Conservation (phyloP, 257 asterid genomes). For the Jasminum sambac region DNA sequence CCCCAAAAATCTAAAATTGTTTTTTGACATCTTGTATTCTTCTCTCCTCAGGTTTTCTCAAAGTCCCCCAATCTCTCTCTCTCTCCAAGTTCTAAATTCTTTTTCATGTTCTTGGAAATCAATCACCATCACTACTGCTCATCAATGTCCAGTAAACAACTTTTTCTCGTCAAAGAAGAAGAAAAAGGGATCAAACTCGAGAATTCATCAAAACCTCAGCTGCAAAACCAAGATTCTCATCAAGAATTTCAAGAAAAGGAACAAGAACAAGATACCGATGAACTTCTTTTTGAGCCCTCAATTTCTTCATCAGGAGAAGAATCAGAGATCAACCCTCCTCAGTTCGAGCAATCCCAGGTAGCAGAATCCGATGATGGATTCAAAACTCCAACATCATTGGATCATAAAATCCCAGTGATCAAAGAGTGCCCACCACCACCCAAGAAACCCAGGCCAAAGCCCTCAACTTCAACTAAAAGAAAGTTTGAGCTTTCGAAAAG, state of each 20-base stretch:
- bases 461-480: constrained; percentile 33
- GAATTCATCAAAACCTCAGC: not conserved
- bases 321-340: constrained; percentile 12
- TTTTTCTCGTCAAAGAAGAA: not conserved
- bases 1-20: not conserved
- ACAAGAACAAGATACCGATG: not conserved
- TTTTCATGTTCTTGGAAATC: constrained; percentile 43
- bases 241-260: constrained; percentile 16
- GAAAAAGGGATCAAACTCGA: not conserved
- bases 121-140: not conserved
- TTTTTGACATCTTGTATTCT: not conserved
- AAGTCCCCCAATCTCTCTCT: not conserved
- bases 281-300: not conserved
- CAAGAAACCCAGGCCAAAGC: constrained; percentile 32
- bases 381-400: constrained; percentile 62
- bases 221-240: constrained; percentile 5
- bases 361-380: constrained; percentile 52
- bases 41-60: not conserved
- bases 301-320: constrained; percentile 18
- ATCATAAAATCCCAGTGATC: constrained; percentile 48
- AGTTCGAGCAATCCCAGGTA: not conserved
- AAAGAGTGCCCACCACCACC: constrained; percentile 80
- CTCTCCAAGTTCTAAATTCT: not conserved
- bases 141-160: not conserved
- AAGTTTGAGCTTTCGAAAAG: constrained; percentile 35